A percentile compares a stretch with the other conserved stretches of the same genome.
Conservation (phyloP, 768 basidiomycete species). For the Collybia nuda region DNA sequence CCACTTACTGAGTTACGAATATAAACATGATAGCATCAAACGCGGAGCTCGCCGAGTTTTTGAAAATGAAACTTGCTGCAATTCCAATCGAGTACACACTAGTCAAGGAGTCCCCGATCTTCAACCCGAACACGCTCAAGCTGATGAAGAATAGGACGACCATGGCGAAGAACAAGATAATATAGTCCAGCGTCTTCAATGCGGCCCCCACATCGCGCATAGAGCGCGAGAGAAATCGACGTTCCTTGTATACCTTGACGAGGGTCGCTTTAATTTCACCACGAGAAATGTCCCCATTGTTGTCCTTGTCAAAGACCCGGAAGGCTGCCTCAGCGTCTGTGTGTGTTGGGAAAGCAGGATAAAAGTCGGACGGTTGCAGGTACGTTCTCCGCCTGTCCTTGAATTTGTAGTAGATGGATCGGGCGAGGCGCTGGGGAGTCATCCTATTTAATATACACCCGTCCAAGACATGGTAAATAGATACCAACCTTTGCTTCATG, state of each 20-base stretch:
- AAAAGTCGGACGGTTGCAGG: constrained; percentile 68
- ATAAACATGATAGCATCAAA: constrained; percentile 84
- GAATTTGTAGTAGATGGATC: constrained; percentile 63
- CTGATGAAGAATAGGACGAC: constrained; percentile 72
- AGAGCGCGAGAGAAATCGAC: constrained; percentile 70
- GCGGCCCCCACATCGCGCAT: constrained; percentile 77
- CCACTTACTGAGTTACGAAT: constrained; percentile 76
- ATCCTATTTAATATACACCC: background rate
- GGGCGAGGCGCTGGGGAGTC: constrained; percentile 59
- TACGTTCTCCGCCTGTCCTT: constrained; percentile 55
- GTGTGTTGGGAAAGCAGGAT: constrained; percentile 61
- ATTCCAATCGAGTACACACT: constrained; percentile 73
- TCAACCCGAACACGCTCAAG: constrained; percentile 69
- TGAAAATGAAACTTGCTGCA: constrained; percentile 81
- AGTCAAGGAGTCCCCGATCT: constrained; percentile 63
- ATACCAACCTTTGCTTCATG: constrained; percentile 64
- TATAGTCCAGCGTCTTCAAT: constrained; percentile 59
- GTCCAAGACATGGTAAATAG: background rate
- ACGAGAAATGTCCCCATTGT: constrained; percentile 74
- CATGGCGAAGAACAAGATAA: constrained; percentile 62
- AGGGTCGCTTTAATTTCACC: constrained; percentile 72
- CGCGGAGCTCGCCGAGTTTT: constrained; percentile 64
- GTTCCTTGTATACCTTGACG: constrained; percentile 75
- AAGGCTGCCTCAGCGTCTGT: constrained; percentile 66
- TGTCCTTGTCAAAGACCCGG: constrained; percentile 73